These are phyloP conservation scores for Kodamaea sp. DNA, from an alignment of 1,139 yeast species.

Conservation along the genomic window DNA sequence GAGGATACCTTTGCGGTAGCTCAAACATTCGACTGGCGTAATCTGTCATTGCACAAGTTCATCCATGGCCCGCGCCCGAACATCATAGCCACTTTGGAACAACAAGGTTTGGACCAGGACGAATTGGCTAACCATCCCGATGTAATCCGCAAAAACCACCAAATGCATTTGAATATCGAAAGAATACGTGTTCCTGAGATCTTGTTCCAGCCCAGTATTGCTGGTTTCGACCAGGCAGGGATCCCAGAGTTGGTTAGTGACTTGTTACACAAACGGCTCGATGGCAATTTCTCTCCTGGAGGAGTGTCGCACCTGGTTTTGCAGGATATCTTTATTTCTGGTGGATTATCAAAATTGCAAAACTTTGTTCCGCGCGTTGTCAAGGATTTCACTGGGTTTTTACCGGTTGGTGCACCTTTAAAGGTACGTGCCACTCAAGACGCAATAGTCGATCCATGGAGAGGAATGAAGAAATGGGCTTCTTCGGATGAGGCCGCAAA, in stretches of 20 bases:
- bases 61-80: constrained; percentile 83
- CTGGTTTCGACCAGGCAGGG: constrained; percentile 96
- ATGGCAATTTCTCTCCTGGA: constrained; percentile 46
- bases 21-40: constrained; percentile 77
- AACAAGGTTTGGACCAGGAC: constrained; percentile 42
- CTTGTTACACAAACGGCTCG: constrained; percentile 57
- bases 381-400: constrained; percentile 61
- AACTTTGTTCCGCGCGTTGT: constrained; percentile 64
- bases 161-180: constrained; percentile 85
- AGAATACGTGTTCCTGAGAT: constrained; percentile 91
- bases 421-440: constrained; percentile 61
- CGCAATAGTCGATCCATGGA: constrained; percentile 84
- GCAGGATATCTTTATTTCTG: constrained; percentile 74
- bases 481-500: constrained; percentile 41
- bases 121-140: constrained; percentile 46
- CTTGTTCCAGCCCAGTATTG: constrained; percentile 88
- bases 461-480: constrained; percentile 87
- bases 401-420: constrained; percentile 68
- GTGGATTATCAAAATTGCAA: constrained; percentile 71
- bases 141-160: constrained; percentile 55
- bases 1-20: constrained; percentile 80
- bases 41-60: constrained; percentile 75
- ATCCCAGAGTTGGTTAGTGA: constrained; percentile 72
- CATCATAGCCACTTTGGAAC: constrained; percentile 39
- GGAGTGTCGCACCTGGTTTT: constrained; percentile 54